Conservation (phyloP, 2,329 filamentous ascomycete genomes). For the Lachnellula arida region DNA sequence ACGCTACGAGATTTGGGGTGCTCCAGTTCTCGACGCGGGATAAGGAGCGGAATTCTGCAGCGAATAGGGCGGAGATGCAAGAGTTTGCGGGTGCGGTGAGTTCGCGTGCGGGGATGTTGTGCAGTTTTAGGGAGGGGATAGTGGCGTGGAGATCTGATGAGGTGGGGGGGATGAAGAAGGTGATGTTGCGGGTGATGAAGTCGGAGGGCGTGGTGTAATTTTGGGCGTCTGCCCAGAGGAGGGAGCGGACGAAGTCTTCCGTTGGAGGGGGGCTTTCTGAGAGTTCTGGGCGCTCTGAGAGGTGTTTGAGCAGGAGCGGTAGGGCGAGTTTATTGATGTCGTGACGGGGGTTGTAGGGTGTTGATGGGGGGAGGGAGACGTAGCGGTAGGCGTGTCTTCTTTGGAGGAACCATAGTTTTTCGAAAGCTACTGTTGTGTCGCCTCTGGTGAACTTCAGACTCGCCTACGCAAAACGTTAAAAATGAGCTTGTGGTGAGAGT, state of each 20-base stretch:
- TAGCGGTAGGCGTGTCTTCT: slow-evolving; percentile 50
- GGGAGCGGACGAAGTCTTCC: slow-evolving; percentile 42
- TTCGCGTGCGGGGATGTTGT: slow-evolving; percentile 10
- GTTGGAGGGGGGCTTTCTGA: too few relatives aligned
- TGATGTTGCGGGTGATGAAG: slow-evolving; percentile 51
- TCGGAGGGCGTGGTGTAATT: slow-evolving; percentile 52
- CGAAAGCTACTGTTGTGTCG: slow-evolving; percentile 75
- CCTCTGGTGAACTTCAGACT: slow-evolving; percentile 85
- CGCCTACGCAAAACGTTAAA: slow-evolving; percentile 49
- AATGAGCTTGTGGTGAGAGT: background rate
- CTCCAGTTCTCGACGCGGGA: background rate
- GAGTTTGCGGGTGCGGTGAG: slow-evolving; percentile 4
- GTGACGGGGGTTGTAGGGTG: slow-evolving; percentile 15
- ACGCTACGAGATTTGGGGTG: background rate
- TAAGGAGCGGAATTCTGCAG: too few relatives aligned
- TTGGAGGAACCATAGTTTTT: slow-evolving; percentile 79
- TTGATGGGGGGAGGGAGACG: slow-evolving; percentile 10
- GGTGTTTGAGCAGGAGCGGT: slow-evolving; percentile 21
- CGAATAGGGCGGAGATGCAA: background rate
- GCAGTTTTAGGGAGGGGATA: slow-evolving; percentile 16
- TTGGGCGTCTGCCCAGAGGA: slow-evolving; percentile 50
- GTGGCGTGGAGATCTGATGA: slow-evolving; percentile 13
- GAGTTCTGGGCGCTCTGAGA: slow-evolving; percentile 8
- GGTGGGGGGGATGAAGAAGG: slow-evolving; percentile 48
- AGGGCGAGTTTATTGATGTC: slow-evolving; percentile 26